These are phyloP conservation scores for Aspergillus pseudoglaucus DNA, from an alignment of 2,329 filamentous ascomycete species.

Conservation along the genomic window DNA sequence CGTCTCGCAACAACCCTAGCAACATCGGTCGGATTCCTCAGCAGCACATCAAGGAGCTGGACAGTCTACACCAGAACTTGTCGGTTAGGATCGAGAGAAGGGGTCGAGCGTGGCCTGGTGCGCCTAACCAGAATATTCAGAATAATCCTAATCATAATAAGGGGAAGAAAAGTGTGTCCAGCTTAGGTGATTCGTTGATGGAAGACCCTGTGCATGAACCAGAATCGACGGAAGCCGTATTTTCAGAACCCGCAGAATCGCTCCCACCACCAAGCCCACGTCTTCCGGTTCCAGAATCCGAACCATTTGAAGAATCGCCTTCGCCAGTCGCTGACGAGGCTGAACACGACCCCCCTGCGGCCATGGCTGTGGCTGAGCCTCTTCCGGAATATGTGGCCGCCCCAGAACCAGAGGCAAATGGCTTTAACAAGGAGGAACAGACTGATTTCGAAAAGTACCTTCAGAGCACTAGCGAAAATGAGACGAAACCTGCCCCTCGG, in stretches of 20 bases:
- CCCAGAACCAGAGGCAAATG: conserved; percentile 9
- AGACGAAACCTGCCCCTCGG: conserved; percentile 23
- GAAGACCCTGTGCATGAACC: conserved; percentile 2
- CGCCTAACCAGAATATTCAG: conserved; percentile 12
- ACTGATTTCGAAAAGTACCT: conserved; percentile 40
- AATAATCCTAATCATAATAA: conserved; percentile 10
- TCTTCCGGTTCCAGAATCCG: neutral
- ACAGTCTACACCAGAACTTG: conserved; percentile 31
- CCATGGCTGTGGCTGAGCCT: conserved; percentile 27
- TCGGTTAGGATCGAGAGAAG: conserved; percentile 34
- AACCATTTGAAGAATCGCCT: neutral
- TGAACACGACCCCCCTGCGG: neutral
- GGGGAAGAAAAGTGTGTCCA: conserved; percentile 13
- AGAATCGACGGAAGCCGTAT: neutral
- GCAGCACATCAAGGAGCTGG: conserved; percentile 35
- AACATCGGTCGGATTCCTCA: conserved; percentile 35
- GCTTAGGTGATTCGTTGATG: conserved; percentile 16
- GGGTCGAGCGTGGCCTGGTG: conserved; percentile 27
- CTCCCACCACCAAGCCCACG: neutral
- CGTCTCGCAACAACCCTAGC: conserved; percentile 16
- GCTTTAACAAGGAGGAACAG: conserved; percentile 12
- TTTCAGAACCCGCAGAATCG: neutral
- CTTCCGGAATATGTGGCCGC: conserved; percentile 16
- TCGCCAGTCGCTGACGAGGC: neutral
- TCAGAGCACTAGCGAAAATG: conserved; percentile 28